A percentile compares a stretch with the other conserved stretches of the same genome.
These are phyloP conservation scores for Cyclocybe cylindracea DNA, from an alignment of 768 basidiomycete genomes.

Conservation along the genomic window DNA sequence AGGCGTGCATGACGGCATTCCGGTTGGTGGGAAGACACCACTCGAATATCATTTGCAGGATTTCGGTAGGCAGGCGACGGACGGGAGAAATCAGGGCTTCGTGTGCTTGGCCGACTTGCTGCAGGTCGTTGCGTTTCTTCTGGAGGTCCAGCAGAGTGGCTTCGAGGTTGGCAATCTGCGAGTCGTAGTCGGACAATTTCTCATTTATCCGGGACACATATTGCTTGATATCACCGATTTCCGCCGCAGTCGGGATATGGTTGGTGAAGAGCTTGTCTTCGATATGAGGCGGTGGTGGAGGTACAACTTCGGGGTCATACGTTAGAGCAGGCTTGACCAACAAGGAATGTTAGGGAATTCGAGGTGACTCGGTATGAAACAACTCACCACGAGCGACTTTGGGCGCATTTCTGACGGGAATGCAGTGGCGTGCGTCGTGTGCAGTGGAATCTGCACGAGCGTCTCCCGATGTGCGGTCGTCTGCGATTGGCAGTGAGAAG, in stretches of 20 bases:
- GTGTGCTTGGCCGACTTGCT: slow-evolving; percentile 14
- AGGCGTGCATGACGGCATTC: slow-evolving; percentile 28
- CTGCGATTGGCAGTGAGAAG: no score
- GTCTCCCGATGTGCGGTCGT: no score
- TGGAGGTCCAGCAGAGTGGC: slow-evolving; percentile 13
- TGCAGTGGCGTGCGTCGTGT: no score
- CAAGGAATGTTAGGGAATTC: no score
- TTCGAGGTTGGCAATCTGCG: slow-evolving; percentile 17
- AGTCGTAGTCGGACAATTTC: slow-evolving; percentile 19
- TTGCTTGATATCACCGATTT: slow-evolving; percentile 20
- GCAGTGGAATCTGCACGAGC: no score
- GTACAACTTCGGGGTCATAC: not conserved
- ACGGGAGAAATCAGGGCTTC: slow-evolving; percentile 24
- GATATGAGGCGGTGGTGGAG: slow-evolving; percentile 17
- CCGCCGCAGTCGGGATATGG: slow-evolving; percentile 20
- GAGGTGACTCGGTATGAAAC: no score
- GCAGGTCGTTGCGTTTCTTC: slow-evolving; percentile 12
- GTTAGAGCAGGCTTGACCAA: not conserved
- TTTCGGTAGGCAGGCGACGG: slow-evolving; percentile 24
- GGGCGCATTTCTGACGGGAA: no score
- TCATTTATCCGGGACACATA: slow-evolving; percentile 17
- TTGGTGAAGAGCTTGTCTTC: slow-evolving; percentile 24
- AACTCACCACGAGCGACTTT: no score
- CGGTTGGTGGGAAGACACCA: slow-evolving; percentile 23
- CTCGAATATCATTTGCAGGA: slow-evolving; percentile 25